Percentiles rank a stretch among this genome's conserved stretches.
These are phyloP conservation scores for Colletotrichum aenigma DNA, from an alignment of 2,329 filamentous ascomycete species.

Conservation along the genomic window DNA sequence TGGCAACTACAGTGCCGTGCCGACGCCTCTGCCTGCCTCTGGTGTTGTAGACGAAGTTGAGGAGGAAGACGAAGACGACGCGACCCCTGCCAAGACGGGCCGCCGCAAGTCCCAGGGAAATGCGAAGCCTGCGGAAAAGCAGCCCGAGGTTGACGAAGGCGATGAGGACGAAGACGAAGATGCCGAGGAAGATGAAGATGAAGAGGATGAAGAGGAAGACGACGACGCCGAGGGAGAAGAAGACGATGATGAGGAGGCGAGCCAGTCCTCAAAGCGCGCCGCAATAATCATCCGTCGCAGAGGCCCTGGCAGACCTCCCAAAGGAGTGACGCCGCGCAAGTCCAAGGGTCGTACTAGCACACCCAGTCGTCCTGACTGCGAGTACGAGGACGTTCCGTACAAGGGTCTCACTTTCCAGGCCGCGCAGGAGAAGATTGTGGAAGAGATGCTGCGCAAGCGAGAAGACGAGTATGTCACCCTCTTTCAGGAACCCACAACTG, in stretches of 20 bases:
- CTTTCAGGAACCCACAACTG: not conserved
- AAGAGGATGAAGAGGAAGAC: constrained; percentile 29
- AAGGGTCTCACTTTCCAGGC: constrained; percentile 79
- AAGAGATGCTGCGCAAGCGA: constrained; percentile 72
- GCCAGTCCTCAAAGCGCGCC: constrained; percentile 24
- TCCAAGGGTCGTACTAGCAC: constrained; percentile 34
- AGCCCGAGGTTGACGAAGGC: constrained; percentile 31
- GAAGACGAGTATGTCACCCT: constrained; percentile 63
- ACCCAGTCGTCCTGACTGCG: constrained; percentile 52
- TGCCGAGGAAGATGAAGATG: constrained; percentile 24
- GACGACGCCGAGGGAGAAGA: constrained; percentile 33
- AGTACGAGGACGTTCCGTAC: constrained; percentile 65
- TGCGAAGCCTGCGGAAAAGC: constrained; percentile 26
- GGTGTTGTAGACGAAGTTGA: constrained; percentile 24
- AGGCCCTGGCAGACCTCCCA: constrained; percentile 37
- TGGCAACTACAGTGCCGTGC: constrained; percentile 67
- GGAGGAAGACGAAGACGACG: constrained; percentile 21
- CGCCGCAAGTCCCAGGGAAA: constrained; percentile 13
- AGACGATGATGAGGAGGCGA: constrained; percentile 35
- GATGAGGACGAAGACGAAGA: constrained; percentile 29
- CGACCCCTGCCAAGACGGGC: constrained; percentile 4
- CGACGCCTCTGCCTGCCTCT: constrained; percentile 74
- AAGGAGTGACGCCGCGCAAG: constrained; percentile 33
- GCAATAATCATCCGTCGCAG: constrained; percentile 44
- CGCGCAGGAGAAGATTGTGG: constrained; percentile 84